Base-by-base conservation (phyloP, 495 filamentous ascomycete genomes). In the Lophiotrema nucula region DNA sequence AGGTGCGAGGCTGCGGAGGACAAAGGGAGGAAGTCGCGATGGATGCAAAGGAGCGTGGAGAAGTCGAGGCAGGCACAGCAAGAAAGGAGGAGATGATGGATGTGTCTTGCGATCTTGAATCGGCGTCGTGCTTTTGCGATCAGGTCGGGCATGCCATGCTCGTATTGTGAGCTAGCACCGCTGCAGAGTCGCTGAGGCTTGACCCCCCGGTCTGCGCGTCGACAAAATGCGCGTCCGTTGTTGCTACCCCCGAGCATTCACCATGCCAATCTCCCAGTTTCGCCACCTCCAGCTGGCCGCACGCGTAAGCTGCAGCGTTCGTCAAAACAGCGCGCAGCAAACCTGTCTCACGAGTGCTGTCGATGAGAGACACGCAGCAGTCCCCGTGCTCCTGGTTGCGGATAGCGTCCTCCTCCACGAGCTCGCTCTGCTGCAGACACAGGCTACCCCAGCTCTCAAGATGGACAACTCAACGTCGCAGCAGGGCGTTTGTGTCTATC, bases 231-330 rank as follows among this genome's bases (percentile, higher is more conserved):
- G n/a, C n/a, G n/a, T n/a, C n/a, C n/a, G n/a, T n/a, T n/a, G n/a
- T n/a, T n/a, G n/a, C 10, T 21, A 6, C 11, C 39, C 8, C 39
- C 6, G 10, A 12, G 39, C 19, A 43, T 21, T 43, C 39, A 43
- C 39, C 31, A n/a, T 4, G 6, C 22, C 26, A 11, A 22, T 15
- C 3, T 49, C 33, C 26, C 13, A 13, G 15, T 12, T 13, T 58
- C 26, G 55, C 55, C 55, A 58, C 55, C 22, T 5, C 26, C 23
- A 8, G 33, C 55, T 44, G 46, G 13, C 54, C 24, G 37, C 55
- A 51, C 55, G 55, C 47, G 55, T 58, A 58, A 50, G 55, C 46
- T 50, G 39, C 39, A 43, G 11, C 39, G 8, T 10, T 35, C 15
- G 31, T 35, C 31, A 8, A 35, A 15, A 35, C 31, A 35, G 8